Percentiles rank a stretch among this genome's conserved stretches.
phyloP scores from a whole-genome alignment of 139 green algal species.

The Chlorella vulgaris region DNA sequence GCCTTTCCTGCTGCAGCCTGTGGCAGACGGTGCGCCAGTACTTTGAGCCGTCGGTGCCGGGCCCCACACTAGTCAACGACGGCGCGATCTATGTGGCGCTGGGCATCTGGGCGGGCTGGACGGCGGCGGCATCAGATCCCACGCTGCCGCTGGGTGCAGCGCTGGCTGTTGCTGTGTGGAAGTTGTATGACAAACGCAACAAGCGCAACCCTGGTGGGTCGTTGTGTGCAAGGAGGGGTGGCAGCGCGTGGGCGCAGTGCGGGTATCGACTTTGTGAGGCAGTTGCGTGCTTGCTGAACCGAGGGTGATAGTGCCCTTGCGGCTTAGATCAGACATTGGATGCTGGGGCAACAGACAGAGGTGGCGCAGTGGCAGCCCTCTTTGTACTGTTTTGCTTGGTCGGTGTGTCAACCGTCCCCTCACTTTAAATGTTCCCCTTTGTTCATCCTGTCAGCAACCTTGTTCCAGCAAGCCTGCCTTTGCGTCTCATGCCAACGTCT shows the following conservation, averaged over 20 bases:
- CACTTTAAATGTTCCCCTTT: too few relatives aligned
- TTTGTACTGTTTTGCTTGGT: too few relatives aligned
- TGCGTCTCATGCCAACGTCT: background rate
- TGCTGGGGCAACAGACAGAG: too few relatives aligned
- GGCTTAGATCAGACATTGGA: too few relatives aligned
- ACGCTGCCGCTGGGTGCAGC: conserved; percentile 57
- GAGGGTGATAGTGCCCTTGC: too few relatives aligned
- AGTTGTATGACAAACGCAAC: conserved; percentile 66
- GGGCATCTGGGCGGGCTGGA: conserved; percentile 70
- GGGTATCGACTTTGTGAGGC: too few relatives aligned
- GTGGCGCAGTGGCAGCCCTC: too few relatives aligned
- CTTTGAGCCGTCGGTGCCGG: conserved; percentile 77
- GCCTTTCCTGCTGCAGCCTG: conserved; percentile 22
- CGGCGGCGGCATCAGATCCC: conserved; percentile 59
- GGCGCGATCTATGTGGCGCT: conserved; percentile 74
- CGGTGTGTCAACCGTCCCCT: too few relatives aligned
- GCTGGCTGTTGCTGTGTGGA: conserved; percentile 56
- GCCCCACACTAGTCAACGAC: conserved; percentile 82
- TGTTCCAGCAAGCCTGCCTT: too few relatives aligned
- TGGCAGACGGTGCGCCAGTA: conserved; percentile 46
- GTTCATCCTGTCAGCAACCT: too few relatives aligned
- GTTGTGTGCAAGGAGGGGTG: background rate
- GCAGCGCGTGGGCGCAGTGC: background rate
- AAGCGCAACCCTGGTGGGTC: conserved; percentile 48
- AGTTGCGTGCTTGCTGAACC: too few relatives aligned